Percentiles rank a stretch among this genome's conserved stretches.
These are phyloP conservation scores for Pistacia vera DNA, from an alignment of 345 rosid genomes.

Conservation along the genomic window DNA sequence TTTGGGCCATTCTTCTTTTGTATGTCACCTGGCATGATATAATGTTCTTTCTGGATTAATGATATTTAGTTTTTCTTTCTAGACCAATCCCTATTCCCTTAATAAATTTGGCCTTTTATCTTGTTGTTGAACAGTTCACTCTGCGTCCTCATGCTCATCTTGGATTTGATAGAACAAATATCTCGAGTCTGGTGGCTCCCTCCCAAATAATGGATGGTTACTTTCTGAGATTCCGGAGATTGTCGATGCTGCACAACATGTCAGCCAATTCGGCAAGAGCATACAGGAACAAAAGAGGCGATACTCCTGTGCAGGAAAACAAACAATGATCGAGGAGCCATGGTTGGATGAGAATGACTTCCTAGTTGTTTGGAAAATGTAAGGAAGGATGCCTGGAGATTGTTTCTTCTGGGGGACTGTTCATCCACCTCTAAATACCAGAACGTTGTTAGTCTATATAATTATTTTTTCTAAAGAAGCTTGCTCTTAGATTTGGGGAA, in stretches of 20 bases:
- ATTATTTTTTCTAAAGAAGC: slow-evolving; percentile 75
- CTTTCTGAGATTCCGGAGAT: slow-evolving; percentile 76
- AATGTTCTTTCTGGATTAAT: not conserved
- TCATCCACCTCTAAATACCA: slow-evolving; percentile 98
- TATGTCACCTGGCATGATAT: not conserved
- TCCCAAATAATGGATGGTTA: slow-evolving; percentile 56
- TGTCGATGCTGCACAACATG: slow-evolving; percentile 55
- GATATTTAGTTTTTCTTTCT: not conserved
- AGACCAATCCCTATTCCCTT: not conserved
- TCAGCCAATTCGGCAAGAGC: slow-evolving; percentile 53
- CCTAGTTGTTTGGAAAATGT: slow-evolving; percentile 77
- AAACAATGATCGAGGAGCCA: slow-evolving; percentile 68
- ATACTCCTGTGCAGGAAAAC: slow-evolving; percentile 22
- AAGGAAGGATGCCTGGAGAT: slow-evolving; percentile 85
- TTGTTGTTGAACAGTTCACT: slow-evolving; percentile 56
- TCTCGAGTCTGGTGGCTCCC: slow-evolving; percentile 52
- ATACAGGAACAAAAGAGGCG: slow-evolving; percentile 27
- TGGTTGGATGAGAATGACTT: slow-evolving; percentile 58
- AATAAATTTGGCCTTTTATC: not conserved
- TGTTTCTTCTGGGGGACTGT: slow-evolving; percentile 85
- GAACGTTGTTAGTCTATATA: slow-evolving; percentile 83
- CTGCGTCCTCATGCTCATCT: slow-evolving; percentile 84
- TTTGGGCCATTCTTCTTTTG: not conserved
- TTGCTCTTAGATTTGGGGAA: slow-evolving; percentile 89
- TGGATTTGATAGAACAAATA: slow-evolving; percentile 73